Percentiles rank a stretch among this genome's conserved stretches.
phyloP scores from a whole-genome alignment of 208 protist species.

The Paratrypanosoma confusum region DNA sequence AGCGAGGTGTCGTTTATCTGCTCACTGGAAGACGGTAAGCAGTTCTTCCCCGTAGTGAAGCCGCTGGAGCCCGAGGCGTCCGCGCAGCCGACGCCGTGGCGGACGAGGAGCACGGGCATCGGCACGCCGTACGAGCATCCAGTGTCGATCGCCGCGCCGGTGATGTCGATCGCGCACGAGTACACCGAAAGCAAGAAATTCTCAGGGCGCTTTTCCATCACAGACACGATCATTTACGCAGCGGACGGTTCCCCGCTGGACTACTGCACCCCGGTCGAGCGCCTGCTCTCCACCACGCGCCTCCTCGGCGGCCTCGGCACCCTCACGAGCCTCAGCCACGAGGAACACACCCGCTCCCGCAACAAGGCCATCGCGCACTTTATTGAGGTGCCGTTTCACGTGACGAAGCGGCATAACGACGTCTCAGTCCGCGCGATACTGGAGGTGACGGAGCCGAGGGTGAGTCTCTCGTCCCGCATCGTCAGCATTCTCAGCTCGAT shows the following conservation, averaged over 20 bases:
- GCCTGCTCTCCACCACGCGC: constrained; percentile 23
- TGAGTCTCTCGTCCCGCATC: constrained; percentile 46
- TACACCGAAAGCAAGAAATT: constrained; percentile 11
- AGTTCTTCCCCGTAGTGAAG: too few species aligned
- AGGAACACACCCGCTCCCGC: constrained; percentile 18
- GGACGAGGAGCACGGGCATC: too few species aligned
- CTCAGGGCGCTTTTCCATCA: constrained; percentile 32
- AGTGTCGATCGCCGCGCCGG: too few species aligned
- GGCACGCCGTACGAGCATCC: too few species aligned
- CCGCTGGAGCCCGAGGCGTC: too few species aligned
- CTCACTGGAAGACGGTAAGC: constrained; percentile 18
- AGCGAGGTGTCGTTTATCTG: constrained; percentile 45
- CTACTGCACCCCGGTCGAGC: constrained; percentile 5
- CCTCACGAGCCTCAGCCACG: constrained; percentile 19
- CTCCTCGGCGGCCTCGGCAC: constrained; percentile 62
- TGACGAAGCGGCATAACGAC: constrained; percentile 18
- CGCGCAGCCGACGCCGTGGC: too few species aligned
- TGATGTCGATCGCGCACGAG: not conserved
- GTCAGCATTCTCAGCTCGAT: constrained; percentile 57
- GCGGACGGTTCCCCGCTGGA: constrained; percentile 45
- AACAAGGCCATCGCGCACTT: constrained; percentile 39
- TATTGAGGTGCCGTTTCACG: constrained; percentile 50
- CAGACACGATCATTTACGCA: constrained; percentile 51
- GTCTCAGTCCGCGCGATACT: constrained; percentile 34
- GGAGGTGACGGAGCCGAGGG: constrained; percentile 55